Evolutionary conservation across 768 basidiomycete species (phyloP), one percentile per base, ranked within the genome.

Genomic region (Psilocybe sp.): DNA sequence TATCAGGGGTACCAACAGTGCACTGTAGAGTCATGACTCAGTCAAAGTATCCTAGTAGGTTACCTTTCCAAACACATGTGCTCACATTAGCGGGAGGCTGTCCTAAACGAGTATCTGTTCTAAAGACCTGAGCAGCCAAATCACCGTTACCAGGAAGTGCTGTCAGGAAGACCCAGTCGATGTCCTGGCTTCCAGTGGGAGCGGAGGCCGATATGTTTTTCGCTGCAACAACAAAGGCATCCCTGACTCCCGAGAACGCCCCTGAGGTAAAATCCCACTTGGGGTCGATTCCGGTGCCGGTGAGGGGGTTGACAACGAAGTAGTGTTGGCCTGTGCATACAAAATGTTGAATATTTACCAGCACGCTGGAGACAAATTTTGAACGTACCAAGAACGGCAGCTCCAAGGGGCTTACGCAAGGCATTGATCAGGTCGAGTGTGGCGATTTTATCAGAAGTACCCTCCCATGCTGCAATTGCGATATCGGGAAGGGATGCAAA

Each of bases 211-310:
- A 65, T 1, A 64, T 72, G 15, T 62, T 60, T 50, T 69, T 75
- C 7, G 67, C 66, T 16, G 65, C 77, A 20, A 76, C 63, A 28
- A 77, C 72, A 49, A 66, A 78, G 6, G 73, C 73, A 39, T 72
- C 58, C 2, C 65, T 48, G 44, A 74, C 65, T 13, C 72, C 73
- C 28, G 63, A 57, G 16, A 64, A 60, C 12, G 58, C 55, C 3
- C 66, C 69, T 13, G 70, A 67, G 28, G 72, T 72, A 63, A 80
- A 80, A 60, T 82, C 81, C 71, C 78, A 77, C 53, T 72, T 69
- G 2, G 82, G 77, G 44, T 69, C 64, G 28, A 69, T 23, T 14
- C 73, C 74, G 1, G 58, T 50, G 13, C 72, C 71, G 5, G 68
- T 65, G 47, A 69, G 55, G n/a, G 77, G 67, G 63, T 76, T 76